Conservation (phyloP, 768 basidiomycete genomes). For the Tylopilus sp. region DNA sequence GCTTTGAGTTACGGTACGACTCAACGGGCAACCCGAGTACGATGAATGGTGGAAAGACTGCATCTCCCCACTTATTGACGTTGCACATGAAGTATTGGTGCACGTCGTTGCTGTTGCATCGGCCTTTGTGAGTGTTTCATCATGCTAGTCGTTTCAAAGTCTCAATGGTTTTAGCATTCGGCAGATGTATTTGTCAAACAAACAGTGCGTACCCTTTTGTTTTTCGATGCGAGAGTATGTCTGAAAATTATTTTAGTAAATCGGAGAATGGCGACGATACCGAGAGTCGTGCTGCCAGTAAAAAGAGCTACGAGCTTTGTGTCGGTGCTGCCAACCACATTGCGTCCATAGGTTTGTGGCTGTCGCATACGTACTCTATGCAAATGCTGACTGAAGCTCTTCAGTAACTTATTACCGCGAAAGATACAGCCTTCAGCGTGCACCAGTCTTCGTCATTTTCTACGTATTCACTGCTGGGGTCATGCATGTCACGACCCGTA, state of each 20-base stretch:
- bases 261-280: constrained; percentile 45
- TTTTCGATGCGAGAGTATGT: background rate
- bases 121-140: constrained; percentile 63
- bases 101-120: constrained; percentile 67
- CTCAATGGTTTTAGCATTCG: constrained; percentile 26
- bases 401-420: constrained; percentile 60
- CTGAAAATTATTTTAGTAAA: constrained; percentile 24
- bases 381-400: background rate
- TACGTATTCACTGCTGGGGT: constrained; percentile 78
- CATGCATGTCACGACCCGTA: constrained; percentile 74
- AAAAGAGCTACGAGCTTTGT: constrained; percentile 71
- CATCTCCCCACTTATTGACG: constrained; percentile 64
- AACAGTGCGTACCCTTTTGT: constrained; percentile 32
- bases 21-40: constrained; percentile 31
- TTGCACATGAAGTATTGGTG: constrained; percentile 89
- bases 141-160: background rate
- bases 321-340: constrained; percentile 78
- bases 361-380: background rate
- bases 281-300: constrained; percentile 51
- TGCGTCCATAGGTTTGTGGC: constrained; percentile 55
- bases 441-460: constrained; percentile 70
- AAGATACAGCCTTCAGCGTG: constrained; percentile 56
- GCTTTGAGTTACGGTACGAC: constrained; percentile 50
- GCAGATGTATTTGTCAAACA: constrained; percentile 29
- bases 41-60: constrained; percentile 30